These are phyloP conservation scores for Eucalyptus urophylla DNA, from an alignment of 345 rosid species.

Conservation along the genomic window DNA sequence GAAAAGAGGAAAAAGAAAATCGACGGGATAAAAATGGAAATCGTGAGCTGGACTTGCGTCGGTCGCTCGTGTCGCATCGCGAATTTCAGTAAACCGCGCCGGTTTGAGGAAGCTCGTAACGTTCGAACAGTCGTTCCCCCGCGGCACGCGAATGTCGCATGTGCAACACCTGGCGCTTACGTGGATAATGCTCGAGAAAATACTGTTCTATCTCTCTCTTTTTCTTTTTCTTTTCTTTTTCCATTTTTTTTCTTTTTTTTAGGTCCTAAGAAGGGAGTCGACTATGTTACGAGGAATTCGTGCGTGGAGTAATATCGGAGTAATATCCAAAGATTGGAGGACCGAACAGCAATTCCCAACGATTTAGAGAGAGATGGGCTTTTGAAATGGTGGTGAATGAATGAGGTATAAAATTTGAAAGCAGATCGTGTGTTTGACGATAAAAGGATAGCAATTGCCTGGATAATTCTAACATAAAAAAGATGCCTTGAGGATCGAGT, in stretches of 20 bases:
- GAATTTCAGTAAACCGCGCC: neutral
- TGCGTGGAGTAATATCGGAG: neutral
- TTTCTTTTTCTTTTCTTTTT: rapidly evolving
- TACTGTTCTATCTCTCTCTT: neutral
- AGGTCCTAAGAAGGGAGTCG: neutral
- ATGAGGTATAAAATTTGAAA: neutral
- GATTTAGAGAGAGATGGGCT: neutral
- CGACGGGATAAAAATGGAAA: neutral
- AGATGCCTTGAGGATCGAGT: neutral
- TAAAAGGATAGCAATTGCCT: neutral
- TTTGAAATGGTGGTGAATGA: neutral
- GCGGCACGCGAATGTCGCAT: neutral
- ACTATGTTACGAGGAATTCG: neutral
- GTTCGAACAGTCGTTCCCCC: neutral
- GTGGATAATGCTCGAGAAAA: neutral
- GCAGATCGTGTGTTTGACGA: neutral
- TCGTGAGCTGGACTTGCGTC: neutral
- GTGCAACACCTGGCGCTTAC: neutral
- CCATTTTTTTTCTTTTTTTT: neutral
- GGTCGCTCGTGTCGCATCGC: neutral
- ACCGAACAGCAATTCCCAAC: neutral
- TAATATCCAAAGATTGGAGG: neutral
- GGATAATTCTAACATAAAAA: neutral
- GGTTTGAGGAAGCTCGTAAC: neutral
- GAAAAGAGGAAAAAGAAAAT: neutral